Evolutionary conservation across 75 land plant species (phyloP).

Genomic region (Selaginella tamariscina): DNA sequence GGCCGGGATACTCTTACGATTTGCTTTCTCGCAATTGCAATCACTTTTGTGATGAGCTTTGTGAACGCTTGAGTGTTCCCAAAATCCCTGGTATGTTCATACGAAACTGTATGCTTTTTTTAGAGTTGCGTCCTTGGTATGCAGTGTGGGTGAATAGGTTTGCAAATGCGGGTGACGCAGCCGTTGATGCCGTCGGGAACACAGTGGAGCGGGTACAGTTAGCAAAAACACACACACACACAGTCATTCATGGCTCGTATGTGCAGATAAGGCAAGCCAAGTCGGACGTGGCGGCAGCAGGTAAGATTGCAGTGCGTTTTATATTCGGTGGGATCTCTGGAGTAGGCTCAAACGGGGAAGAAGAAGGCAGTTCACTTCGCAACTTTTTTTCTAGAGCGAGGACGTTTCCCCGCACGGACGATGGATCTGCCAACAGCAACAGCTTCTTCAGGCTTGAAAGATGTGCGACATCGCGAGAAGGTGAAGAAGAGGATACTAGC

Average conservation of each 20-base stretch:
- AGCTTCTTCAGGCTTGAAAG: not conserved
- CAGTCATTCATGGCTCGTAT: too few relatives aligned
- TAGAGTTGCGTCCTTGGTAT: not conserved
- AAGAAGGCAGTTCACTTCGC: not conserved
- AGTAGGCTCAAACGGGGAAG: not conserved
- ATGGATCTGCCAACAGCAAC: not conserved
- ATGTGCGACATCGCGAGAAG: too few relatives aligned
- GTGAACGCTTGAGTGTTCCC: slow-evolving; percentile 52
- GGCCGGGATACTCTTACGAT: slow-evolving; percentile 76
- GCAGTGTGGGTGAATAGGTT: slow-evolving; percentile 80
- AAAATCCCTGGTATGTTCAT: slow-evolving; percentile 63
- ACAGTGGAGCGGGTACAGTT: slow-evolving; percentile 53
- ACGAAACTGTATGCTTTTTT: not conserved
- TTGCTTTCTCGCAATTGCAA: slow-evolving; percentile 74
- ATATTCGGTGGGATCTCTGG: slow-evolving; percentile 28
- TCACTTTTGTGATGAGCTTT: slow-evolving; percentile 83
- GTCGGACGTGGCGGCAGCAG: slow-evolving; percentile 62
- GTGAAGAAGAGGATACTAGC: too few relatives aligned
- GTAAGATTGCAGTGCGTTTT: slow-evolving; percentile 63
- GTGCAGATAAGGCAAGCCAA: slow-evolving; percentile 81
- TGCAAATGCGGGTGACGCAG: slow-evolving; percentile 94
- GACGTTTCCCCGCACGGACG: not conserved
- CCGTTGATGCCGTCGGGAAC: slow-evolving; percentile 69
- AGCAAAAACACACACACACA: too few relatives aligned
- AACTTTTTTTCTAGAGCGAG: not conserved